phyloP scores from a whole-genome alignment of 208 protist genomes.

The Leishmania turanica region DNA sequence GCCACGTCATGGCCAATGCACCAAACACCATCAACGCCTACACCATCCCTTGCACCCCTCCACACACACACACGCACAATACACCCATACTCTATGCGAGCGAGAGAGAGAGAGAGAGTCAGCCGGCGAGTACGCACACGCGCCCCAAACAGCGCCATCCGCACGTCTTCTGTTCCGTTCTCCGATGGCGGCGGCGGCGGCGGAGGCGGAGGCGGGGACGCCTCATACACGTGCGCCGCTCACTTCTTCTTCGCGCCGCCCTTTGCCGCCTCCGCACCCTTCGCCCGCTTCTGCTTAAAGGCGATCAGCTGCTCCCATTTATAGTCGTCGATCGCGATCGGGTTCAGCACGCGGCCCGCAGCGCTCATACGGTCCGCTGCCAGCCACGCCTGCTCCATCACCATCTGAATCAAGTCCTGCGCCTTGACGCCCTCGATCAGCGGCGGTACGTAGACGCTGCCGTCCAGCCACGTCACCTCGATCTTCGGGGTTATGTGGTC shows the following conservation, averaged over 20 bases:
- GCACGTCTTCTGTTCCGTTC: background rate
- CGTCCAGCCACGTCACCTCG: slow-evolving; percentile 90
- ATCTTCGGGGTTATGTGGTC: slow-evolving; percentile 86
- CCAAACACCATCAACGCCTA: background rate
- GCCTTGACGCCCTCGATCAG: slow-evolving; percentile 79
- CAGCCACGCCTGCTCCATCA: slow-evolving; percentile 92
- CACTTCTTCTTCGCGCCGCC: slow-evolving; percentile 56
- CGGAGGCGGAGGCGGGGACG: too few relatives aligned
- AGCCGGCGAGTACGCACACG: background rate
- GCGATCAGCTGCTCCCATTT: slow-evolving; percentile 91
- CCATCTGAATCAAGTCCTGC: slow-evolving; percentile 90
- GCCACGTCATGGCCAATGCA: background rate
- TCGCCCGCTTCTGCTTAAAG: slow-evolving; percentile 89
- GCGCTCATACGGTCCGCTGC: slow-evolving; percentile 88
- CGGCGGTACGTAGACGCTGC: slow-evolving; percentile 80
- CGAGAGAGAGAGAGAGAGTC: background rate
- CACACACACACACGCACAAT: background rate
- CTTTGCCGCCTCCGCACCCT: slow-evolving; percentile 51
- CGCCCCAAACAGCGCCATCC: background rate
- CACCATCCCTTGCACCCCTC: background rate
- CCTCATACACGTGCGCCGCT: background rate
- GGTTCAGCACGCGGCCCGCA: slow-evolving; percentile 75
- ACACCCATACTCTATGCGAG: background rate
- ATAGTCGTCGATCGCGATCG: slow-evolving; percentile 90
- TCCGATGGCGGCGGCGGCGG: too few relatives aligned